Conservation (phyloP, 2,329 filamentous ascomycete genomes). For the Exophiala sideris region DNA sequence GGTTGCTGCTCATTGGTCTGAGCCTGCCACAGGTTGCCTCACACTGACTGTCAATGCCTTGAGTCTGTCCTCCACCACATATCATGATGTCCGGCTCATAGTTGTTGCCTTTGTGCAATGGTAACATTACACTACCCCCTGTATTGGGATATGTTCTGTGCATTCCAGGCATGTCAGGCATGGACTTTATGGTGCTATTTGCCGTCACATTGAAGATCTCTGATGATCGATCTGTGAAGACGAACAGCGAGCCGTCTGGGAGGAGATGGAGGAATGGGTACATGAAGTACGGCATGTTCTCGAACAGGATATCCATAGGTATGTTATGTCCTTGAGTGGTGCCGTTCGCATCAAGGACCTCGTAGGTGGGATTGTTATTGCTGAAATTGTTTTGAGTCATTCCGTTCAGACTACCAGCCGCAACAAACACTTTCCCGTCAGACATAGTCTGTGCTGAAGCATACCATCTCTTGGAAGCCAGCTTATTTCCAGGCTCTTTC, state of each 20-base stretch:
- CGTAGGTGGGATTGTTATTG: conserved; percentile 64
- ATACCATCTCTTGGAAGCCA: conserved; percentile 59
- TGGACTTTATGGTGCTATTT: conserved; percentile 43
- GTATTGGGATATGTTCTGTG: conserved; percentile 62
- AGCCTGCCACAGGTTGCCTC: conserved; percentile 59
- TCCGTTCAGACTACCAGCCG: conserved; percentile 58
- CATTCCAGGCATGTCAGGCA: conserved; percentile 54
- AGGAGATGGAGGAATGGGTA: conserved; percentile 62
- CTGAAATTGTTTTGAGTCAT: conserved; percentile 51
- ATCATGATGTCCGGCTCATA: conserved; percentile 56
- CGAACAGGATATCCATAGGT: conserved; percentile 52
- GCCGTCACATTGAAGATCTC: conserved; percentile 53
- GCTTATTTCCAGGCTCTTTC: conserved; percentile 55
- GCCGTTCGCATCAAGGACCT: conserved; percentile 53
- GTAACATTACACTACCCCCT: conserved; percentile 56
- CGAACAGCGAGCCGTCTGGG: conserved; percentile 54
- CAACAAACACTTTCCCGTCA: conserved; percentile 58
- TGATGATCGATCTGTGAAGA: conserved; percentile 56
- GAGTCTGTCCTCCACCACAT: conserved; percentile 59
- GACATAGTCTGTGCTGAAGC: conserved; percentile 57
- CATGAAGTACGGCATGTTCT: conserved; percentile 63
- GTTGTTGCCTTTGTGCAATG: conserved; percentile 50
- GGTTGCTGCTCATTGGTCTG: conserved; percentile 46
- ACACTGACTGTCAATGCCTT: conserved; percentile 57
- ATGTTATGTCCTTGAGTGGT: conserved; percentile 47